A percentile compares a stretch with the other conserved stretches of the same genome.
Evolutionary conservation across 2,329 filamentous ascomycete genomes (phyloP).

Genomic region (Colletotrichum musicola): DNA sequence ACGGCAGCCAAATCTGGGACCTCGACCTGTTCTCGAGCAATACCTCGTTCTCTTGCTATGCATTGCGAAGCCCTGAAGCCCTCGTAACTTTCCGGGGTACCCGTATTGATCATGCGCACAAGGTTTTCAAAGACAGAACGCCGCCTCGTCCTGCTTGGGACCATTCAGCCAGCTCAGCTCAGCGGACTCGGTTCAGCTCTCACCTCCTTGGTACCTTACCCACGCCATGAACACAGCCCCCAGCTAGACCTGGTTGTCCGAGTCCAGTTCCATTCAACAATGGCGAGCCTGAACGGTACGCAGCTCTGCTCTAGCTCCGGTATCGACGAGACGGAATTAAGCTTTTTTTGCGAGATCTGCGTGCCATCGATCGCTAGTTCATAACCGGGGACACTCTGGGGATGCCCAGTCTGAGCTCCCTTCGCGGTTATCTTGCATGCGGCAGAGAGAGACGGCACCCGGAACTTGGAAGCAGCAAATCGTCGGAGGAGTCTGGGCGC

Average conservation of each 20-base stretch:
- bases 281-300: background rate
- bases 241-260: background rate
- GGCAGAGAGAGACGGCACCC: too few species aligned
- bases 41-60: background rate
- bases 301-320: background rate
- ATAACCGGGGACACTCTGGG: slow-evolving; percentile 4
- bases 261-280: background rate
- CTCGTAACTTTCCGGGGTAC: background rate
- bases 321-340: slow-evolving; percentile 21
- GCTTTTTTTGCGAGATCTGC: slow-evolving; percentile 25
- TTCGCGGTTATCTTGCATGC: background rate
- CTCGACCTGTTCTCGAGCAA: background rate
- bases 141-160: background rate
- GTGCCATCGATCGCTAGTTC: slow-evolving; percentile 26
- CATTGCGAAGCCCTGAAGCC: background rate
- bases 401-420: slow-evolving; percentile 7
- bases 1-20: background rate
- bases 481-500: slow-evolving; percentile 1
- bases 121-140: background rate
- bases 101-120: background rate
- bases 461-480: background rate
- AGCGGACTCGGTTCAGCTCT: background rate
- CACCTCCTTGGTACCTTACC: slow-evolving; percentile 2
- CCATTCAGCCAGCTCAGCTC: slow-evolving; percentile 9
- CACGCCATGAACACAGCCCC: slow-evolving; percentile 8